Base-by-base conservation (phyloP, 140 eudicot genomes). In the Anethum foeniculum region DNA sequence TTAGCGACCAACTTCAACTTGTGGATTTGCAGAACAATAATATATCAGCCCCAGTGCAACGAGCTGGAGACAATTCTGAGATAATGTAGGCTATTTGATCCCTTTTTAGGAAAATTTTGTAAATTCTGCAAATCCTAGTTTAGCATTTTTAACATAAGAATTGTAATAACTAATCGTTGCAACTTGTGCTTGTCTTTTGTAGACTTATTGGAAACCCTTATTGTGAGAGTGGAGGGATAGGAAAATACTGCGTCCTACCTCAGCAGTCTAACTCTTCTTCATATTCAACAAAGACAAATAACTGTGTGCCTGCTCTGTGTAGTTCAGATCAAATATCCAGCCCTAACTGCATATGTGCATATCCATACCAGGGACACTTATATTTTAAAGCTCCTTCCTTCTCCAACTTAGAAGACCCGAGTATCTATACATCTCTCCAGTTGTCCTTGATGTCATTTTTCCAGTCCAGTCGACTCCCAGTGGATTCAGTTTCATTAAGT, bases 361-460 rank as follows among this genome's bases (percentile, higher is more conserved):
- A 83, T 87, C 99, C 99, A 68, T 95, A 95, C 82, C 81, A 86
- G 0, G 99, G 97, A 38, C 82, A n/a, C 56, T 82, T 95, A 46
- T 44, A 51, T 71, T 95, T 95, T 81, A 80, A 91, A 80, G 91
- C 97, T 78, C 97, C 96, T 69, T 81, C 95, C 52, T 92, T 95
- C 81, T 89, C 98, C 41, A 75, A 87, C 90, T 82, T 88, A 69
- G 90, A 82, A 76, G 91, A 93, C 82, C 0, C 82, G 4, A 86
- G 81, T 67, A 19, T 84, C 71, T 92, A 81, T 27, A 80, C 60
- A 18, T 30, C 83, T 71, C 95, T 93, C 19, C 89, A 81, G 23
- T 38, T 58, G 41, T 44, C 79, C 4, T 25, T 92, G 80, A 82
- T 86, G 79, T 2, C 5, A 10, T 82, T 80, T 51, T 87, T 84